These are phyloP conservation scores for Allium fistulosum DNA, from an alignment of 106 monocot species.

Conservation along the genomic window DNA sequence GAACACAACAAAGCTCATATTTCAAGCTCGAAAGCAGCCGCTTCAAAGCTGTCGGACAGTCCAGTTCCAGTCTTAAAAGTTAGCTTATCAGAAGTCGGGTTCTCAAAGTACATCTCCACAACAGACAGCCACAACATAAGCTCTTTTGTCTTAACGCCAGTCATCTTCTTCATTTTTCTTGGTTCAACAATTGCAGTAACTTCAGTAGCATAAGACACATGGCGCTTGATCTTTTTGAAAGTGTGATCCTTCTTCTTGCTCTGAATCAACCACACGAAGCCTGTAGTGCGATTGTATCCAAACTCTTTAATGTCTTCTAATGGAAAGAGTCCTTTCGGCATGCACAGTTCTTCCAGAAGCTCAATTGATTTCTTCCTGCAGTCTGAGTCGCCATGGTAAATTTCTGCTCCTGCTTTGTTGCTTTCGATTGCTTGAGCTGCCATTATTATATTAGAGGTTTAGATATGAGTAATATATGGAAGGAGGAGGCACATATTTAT, in stretches of 20 bases:
- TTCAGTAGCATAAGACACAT: constrained; percentile 37
- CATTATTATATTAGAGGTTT: background rate
- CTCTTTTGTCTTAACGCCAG: constrained; percentile 18
- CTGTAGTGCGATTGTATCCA: constrained; percentile 19
- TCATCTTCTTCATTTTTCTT: constrained; percentile 15
- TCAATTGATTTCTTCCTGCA: constrained; percentile 26
- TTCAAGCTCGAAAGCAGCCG: constrained; percentile 2
- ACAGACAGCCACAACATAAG: constrained; percentile 16
- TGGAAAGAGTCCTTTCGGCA: constrained; percentile 38
- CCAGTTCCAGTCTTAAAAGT: constrained; percentile 18
- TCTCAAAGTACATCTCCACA: constrained; percentile 13
- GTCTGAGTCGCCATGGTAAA: constrained; percentile 18
- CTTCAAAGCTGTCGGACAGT: constrained; percentile 9
- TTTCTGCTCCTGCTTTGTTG: constrained; percentile 25
- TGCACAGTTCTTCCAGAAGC: constrained; percentile 25
- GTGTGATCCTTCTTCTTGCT: constrained; percentile 18
- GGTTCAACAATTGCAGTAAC: constrained; percentile 50
- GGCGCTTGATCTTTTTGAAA: constrained; percentile 33
- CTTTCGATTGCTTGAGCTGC: constrained; percentile 18
- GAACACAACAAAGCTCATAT: too few relatives aligned
- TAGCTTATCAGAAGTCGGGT: constrained; percentile 10
- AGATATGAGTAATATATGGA: too few relatives aligned
- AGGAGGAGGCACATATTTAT: too few relatives aligned
- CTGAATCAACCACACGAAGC: constrained; percentile 39
- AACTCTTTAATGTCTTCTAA: constrained; percentile 27